Base-by-base conservation (phyloP, 257 asterid genomes). In the Nyctanthes arbortristis region DNA sequence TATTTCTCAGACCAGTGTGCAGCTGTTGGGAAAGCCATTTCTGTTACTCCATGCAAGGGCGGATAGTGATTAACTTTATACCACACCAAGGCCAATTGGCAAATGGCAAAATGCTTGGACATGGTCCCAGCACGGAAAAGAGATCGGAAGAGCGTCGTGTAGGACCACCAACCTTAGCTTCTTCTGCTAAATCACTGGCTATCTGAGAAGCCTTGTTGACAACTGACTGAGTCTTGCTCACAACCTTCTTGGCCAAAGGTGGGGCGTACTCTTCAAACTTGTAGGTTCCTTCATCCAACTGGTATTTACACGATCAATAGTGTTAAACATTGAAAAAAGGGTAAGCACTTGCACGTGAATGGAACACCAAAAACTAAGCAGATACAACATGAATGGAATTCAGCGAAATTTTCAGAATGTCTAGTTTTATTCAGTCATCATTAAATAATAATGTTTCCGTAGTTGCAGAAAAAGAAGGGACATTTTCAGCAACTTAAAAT, bases 221-320 rank as follows among this genome's bases (percentile, higher is more conserved):
- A 0, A 82, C 18, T 0, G 69, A 24, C 24, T 77, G 78, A 4
- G 78, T 82, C 69, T 61, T 73, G 33, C 24, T 55, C 20, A 61
- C 83, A 2, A 59, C 73, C 1, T 60, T 80, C 83, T 87, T 93
- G 6, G 83, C 97, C 2, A 77, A 31, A 0, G 91, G 89, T 0
- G 98, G 97, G 25, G 95, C 90, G 34, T 18, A 71, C 52, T 77
- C 79, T 12, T 80, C 83, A 10, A 90, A 81, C 30, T 75, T 82
- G 75, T 32, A 4, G 4, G 71, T 40, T 7, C 71, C 89, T 60
- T 77, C 84, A 40, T 84, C 95, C 57, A 78, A 78, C 77, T 79
- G 28, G 43, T 5, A 33, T 55, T 43, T 27, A 14, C 20, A 49
- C 56, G 40, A 62, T 62, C 2, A 22, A 16, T 2, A 6, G 1